Evolutionary conservation across 2,329 filamentous ascomycete genomes (phyloP).

Genomic region (Colletotrichum horii): DNA sequence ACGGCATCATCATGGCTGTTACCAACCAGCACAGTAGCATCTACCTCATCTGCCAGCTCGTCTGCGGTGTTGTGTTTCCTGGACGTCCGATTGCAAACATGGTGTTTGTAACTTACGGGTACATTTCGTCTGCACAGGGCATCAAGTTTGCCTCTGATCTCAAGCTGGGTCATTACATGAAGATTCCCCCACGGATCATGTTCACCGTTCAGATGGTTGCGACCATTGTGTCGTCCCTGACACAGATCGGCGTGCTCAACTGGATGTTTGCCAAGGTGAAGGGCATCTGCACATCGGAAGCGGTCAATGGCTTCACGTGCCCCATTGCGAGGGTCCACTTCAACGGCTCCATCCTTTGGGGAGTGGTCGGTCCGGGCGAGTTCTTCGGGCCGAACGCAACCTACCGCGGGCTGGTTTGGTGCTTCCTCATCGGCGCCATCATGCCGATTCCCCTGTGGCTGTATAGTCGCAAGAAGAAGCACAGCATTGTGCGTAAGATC

Average conservation of each 20-base stretch:
- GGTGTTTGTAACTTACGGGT: constrained; percentile 92
- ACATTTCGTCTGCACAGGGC: constrained; percentile 87
- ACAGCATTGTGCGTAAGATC: constrained; percentile 74
- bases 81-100: constrained; percentile 89
- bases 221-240: constrained; percentile 77
- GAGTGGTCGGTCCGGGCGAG: constrained; percentile 80
- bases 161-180: constrained; percentile 89
- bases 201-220: constrained; percentile 81
- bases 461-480: constrained; percentile 63
- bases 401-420: constrained; percentile 81
- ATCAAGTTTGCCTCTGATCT: constrained; percentile 89
- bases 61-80: constrained; percentile 82
- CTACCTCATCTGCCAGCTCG: constrained; percentile 84
- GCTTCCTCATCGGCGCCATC: constrained; percentile 78
- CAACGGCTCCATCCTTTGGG: constrained; percentile 90
- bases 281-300: constrained; percentile 77
- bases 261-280: constrained; percentile 87
- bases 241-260: constrained; percentile 84
- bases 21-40: constrained; percentile 89
- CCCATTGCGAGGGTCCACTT: constrained; percentile 88
- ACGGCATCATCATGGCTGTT: constrained; percentile 91
- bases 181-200: constrained; percentile 79
- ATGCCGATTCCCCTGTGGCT: constrained; percentile 78
- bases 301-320: constrained; percentile 88
- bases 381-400: constrained; percentile 81